Percentiles rank a stretch among this genome's conserved stretches.
phyloP scores from a whole-genome alignment of 768 basidiomycete species.

The Boletus pseudopeckii region DNA sequence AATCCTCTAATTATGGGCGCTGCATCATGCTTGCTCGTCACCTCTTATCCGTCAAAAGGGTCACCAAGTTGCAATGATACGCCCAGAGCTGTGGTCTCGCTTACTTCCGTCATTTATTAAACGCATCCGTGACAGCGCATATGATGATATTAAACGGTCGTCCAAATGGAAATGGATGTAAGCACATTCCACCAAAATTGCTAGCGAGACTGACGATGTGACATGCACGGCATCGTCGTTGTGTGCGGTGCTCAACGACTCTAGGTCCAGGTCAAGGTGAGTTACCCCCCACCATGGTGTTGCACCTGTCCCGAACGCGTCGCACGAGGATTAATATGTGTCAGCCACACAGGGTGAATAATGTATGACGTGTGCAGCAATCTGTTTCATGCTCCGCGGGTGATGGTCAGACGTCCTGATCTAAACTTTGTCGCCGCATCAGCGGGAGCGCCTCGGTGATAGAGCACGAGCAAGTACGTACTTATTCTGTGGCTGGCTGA shows the following conservation, averaged over 20 bases:
- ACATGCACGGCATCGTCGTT: no score
- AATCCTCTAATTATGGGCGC: not conserved
- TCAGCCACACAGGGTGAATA: slow-evolving; percentile 8
- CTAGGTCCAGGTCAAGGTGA: no score
- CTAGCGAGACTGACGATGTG: not conserved
- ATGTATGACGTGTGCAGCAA: not conserved
- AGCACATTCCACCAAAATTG: not conserved
- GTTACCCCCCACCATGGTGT: no score
- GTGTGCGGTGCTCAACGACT: no score
- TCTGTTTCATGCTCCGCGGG: not conserved
- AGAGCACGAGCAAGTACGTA: not conserved
- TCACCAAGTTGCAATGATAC: not conserved
- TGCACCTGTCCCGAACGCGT: not conserved
- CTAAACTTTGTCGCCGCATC: slow-evolving; percentile 1
- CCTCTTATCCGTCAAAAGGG: not conserved
- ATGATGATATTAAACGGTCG: not conserved
- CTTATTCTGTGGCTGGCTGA: not conserved
- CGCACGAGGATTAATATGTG: not conserved
- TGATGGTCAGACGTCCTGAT: not conserved
- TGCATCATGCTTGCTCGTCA: not conserved
- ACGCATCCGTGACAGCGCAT: slow-evolving; percentile 1
- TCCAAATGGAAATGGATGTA: not conserved
- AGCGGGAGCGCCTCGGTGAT: slow-evolving; percentile 1
- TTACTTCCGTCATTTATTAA: slow-evolving; percentile 9
- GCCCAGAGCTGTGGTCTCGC: not conserved